Percentiles rank a stretch among this genome's conserved stretches.
Conservation (phyloP, 768 basidiomycete species). For the Xanthoconium purpureum region DNA sequence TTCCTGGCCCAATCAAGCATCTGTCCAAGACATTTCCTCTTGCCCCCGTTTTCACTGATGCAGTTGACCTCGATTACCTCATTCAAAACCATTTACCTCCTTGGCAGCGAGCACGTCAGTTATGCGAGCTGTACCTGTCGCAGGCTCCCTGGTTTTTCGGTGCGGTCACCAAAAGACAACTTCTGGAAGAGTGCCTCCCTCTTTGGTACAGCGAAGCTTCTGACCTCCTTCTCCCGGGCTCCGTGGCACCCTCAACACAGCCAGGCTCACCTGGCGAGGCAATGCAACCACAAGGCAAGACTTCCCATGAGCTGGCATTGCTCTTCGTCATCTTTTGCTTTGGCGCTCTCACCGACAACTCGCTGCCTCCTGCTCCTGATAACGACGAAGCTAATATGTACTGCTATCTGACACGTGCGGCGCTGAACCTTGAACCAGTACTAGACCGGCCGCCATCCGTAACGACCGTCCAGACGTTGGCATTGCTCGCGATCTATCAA, state of each 20-base stretch:
- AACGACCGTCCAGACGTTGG: constrained; percentile 62
- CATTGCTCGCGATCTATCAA: constrained; percentile 69
- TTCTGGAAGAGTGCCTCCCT: constrained; percentile 64
- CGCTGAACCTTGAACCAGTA: constrained; percentile 64
- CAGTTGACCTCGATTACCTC: constrained; percentile 45
- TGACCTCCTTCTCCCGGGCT: constrained; percentile 24
- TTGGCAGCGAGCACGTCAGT: constrained; percentile 53
- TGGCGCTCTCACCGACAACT: constrained; percentile 56
- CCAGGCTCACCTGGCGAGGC: background rate
- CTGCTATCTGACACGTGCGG: constrained; percentile 60
- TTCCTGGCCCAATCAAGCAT: constrained; percentile 23
- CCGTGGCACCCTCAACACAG: constrained; percentile 23
- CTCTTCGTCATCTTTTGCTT: constrained; percentile 62
- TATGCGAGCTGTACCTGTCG: constrained; percentile 70
- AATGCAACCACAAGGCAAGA: constrained; percentile 20
- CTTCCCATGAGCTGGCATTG: constrained; percentile 61
- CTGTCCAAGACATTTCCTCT: constrained; percentile 50
- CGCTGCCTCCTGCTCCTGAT: constrained; percentile 49
- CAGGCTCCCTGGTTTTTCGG: constrained; percentile 81
- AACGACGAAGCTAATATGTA: constrained; percentile 52
- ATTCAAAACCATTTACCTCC: constrained; percentile 52
- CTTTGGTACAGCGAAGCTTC: constrained; percentile 58
- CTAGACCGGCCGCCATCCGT: constrained; percentile 71
- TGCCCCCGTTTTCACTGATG: constrained; percentile 34
- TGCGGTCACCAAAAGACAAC: constrained; percentile 59